Conservation (phyloP, 176 grass and related monocot species). For the Leersia perrieri region DNA sequence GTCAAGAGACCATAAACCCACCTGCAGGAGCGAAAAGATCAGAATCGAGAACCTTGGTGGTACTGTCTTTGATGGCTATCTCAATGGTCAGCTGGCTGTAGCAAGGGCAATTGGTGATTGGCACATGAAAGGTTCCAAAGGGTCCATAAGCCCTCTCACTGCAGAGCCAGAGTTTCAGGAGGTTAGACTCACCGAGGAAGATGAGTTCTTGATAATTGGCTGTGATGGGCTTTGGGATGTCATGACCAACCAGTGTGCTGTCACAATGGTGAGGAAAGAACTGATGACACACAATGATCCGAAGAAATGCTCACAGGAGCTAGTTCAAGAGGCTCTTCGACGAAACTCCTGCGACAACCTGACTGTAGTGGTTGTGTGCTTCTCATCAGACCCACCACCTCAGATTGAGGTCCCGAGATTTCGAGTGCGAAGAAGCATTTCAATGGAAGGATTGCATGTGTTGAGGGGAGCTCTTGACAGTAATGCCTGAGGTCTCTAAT, state of each 20-base stretch:
- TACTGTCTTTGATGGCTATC: conserved; percentile 72
- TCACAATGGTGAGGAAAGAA: conserved; percentile 79
- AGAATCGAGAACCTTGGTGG: conserved; percentile 90
- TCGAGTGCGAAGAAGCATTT: conserved; percentile 81
- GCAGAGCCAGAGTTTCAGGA: conserved; percentile 84
- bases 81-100: conserved; percentile 91
- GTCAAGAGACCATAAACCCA: conserved; percentile 86
- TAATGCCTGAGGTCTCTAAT: conserved; percentile 45
- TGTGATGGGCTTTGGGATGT: conserved; percentile 99
- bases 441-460: conserved; percentile 76
- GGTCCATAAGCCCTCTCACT: conserved; percentile 59
- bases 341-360: conserved; percentile 83
- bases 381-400: conserved; percentile 73
- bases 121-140: conserved; percentile 91
- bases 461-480: conserved; percentile 78
- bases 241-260: conserved; percentile 90
- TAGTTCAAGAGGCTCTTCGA: conserved; percentile 74
- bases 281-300: conserved; percentile 80
- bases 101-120: conserved; percentile 87
- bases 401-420: conserved; percentile 79
- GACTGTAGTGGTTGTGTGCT: conserved; percentile 76
- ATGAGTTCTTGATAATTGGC: conserved; percentile 94
- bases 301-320: conserved; percentile 60
- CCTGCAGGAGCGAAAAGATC: conserved; percentile 60
- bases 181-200: conserved; percentile 64